Evolutionary conservation across 805 yeast species (phyloP).

Genomic region (Yamadazyma ubonensis): DNA sequence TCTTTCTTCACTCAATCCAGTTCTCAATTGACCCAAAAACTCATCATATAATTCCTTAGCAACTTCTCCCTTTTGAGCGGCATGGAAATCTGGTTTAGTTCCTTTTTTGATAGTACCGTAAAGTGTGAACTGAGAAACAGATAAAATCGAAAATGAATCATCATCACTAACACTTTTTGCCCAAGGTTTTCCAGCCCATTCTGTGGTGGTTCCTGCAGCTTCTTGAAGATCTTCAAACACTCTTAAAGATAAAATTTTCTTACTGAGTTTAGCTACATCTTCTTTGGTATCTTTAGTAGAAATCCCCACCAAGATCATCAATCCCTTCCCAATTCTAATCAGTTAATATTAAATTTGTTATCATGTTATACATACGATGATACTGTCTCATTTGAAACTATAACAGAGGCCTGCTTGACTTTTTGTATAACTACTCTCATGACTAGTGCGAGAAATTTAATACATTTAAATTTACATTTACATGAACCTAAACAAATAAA

Average conservation of each 20-base stretch:
- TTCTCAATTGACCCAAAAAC: slow-evolving; percentile 49
- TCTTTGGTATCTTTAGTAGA: slow-evolving; percentile 71
- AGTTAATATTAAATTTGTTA: background rate
- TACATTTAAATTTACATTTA: no score
- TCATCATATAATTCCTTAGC: slow-evolving; percentile 52
- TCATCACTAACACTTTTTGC: slow-evolving; percentile 60
- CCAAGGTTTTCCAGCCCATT: slow-evolving; percentile 72
- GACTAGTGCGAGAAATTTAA: background rate
- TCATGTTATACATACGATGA: slow-evolving; percentile 49
- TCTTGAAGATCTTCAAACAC: slow-evolving; percentile 64
- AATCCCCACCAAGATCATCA: slow-evolving; percentile 82
- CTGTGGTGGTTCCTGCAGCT: slow-evolving; percentile 43
- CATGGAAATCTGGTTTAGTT: slow-evolving; percentile 91
- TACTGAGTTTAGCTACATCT: slow-evolving; percentile 68
- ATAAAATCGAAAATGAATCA: slow-evolving; percentile 66
- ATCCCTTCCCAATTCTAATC: slow-evolving; percentile 59
- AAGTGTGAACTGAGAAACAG: slow-evolving; percentile 91
- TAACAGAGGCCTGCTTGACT: slow-evolving; percentile 85
- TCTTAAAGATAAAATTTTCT: slow-evolving; percentile 62
- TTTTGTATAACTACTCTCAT: slow-evolving; percentile 93
- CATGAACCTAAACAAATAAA: background rate
- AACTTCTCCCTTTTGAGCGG: slow-evolving; percentile 76
- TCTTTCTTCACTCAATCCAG: slow-evolving; percentile 49
- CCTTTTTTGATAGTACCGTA: slow-evolving; percentile 86
- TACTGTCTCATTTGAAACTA: slow-evolving; percentile 68